phyloP scores from a whole-genome alignment of 1,284 basidiomycete genomes.

The Inonotus hispidus region DNA sequence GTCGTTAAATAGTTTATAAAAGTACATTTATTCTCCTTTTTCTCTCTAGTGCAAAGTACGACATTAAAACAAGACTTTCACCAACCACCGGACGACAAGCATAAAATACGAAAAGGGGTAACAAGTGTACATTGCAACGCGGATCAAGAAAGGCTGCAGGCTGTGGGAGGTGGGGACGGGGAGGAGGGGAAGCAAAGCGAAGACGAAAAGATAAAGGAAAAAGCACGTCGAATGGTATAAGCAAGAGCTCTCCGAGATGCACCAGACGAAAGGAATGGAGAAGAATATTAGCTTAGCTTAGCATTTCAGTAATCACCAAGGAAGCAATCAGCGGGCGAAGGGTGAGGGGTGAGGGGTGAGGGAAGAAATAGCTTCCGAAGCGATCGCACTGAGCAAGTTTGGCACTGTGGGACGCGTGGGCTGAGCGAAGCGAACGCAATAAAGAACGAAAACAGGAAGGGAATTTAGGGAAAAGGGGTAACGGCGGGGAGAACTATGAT shows the following conservation, averaged over 20 bases:
- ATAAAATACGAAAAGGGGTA: too few relatives aligned
- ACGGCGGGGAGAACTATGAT: slow-evolving; percentile 7
- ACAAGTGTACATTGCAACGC: too few relatives aligned
- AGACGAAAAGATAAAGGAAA: neutral
- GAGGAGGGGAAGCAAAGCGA: neutral
- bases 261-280: neutral
- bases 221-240: neutral
- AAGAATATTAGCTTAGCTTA: neutral
- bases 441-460: neutral
- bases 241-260: neutral
- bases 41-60: neutral
- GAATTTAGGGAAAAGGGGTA: neutral
- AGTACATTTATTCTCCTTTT: too few relatives aligned
- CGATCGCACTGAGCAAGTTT: too few relatives aligned
- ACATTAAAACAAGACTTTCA: too few relatives aligned
- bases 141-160: too few relatives aligned
- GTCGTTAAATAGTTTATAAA: too few relatives aligned
- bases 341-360: neutral
- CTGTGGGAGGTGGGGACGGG: too few relatives aligned
- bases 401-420: neutral
- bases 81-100: too few relatives aligned
- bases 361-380: neutral
- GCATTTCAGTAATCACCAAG: too few relatives aligned
- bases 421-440: neutral
- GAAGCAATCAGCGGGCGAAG: neutral